Base-by-base conservation (phyloP, 73 alveolate species). In the Paramecium biaurelia region DNA sequence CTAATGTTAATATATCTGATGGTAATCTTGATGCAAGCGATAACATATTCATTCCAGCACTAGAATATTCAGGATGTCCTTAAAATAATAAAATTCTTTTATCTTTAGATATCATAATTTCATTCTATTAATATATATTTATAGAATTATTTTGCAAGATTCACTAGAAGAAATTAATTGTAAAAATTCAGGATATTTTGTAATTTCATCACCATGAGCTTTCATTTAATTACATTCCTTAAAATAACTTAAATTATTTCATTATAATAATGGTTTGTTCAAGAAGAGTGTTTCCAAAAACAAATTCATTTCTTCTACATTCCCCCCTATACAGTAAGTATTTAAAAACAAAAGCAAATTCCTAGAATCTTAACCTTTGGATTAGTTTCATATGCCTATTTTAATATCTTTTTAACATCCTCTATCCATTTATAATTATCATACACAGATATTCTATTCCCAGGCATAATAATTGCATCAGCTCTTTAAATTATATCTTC, bases 141-240 rank as follows among this genome's bases (percentile, higher is more conserved):
- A 8, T 32, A 58, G n/a, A 58, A 11, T 8, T 58, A 58, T 43
- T 70, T 70, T 70, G 56, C 85, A 70, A 30, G 85, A 70, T 1
- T 70, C 37, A 0, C 85, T 70, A 0, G 47, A 70, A 28, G 85
- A 26, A 7, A 70, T 24, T 28, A 70, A 20, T 12, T 28, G 6
- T 5, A 30, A 30, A 70, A 10, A 0, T 12, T 70, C 56, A 1
- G 85, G 85, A 9, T 34, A 20, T 20, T 70, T 34, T 12, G 56
- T 34, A 30, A 70, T 70, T 32, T 70, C 57, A 70, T 70, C 85
- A 20, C 85, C 85, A 70, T 70, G 85, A 28, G 85, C 85, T 70
- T 70, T 70, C 32, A 30, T 70, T 2, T 70, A 70, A 32, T 28
- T 70, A 9, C 30, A 70, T 28, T 11, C 56, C 85, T 32, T 70